Evolutionary conservation across 495 filamentous ascomycete genomes (phyloP).

Genomic region (Sporormia fimetaria): DNA sequence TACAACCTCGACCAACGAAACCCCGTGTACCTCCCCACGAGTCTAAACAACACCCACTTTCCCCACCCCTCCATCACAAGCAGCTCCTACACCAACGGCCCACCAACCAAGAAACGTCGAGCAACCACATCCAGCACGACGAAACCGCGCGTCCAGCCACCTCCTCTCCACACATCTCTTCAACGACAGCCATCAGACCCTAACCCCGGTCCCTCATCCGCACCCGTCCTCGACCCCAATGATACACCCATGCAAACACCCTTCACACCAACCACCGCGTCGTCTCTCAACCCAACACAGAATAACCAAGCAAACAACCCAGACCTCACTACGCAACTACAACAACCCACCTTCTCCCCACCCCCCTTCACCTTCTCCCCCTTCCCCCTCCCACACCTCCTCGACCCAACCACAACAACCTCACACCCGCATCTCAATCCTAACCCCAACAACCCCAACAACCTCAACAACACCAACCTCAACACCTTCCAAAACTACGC

Average conservation of each 20-base stretch:
- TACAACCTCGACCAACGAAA: constrained; percentile 5
- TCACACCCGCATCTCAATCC: constrained; percentile 1
- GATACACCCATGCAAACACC: too few species aligned
- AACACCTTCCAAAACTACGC: constrained; percentile 8
- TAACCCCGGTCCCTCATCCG: too few species aligned
- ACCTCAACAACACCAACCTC: background rate
- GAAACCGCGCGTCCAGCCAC: too few species aligned
- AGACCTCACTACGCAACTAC: too few species aligned
- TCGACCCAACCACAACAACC: constrained; percentile 6
- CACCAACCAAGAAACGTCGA: too few species aligned
- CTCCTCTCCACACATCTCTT: too few species aligned
- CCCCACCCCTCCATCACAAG: constrained; percentile 1
- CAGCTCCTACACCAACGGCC: too few species aligned
- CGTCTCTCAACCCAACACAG: background rate
- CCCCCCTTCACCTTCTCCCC: constrained; percentile 34
- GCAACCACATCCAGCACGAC: too few species aligned
- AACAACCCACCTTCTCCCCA: too few species aligned
- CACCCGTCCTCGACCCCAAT: too few species aligned
- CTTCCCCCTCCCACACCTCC: constrained; percentile 28
- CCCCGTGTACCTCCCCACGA: background rate
- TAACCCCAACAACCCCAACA: background rate
- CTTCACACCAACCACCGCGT: background rate
- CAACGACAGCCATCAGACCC: too few species aligned
- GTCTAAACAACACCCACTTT: constrained; percentile 3
- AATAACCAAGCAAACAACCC: too few species aligned